Percentiles rank a stretch among this genome's conserved stretches.
These are phyloP conservation scores for Saccharum hybrid DNA, from an alignment of 202 grass and related monocot species.

Conservation along the genomic window DNA sequence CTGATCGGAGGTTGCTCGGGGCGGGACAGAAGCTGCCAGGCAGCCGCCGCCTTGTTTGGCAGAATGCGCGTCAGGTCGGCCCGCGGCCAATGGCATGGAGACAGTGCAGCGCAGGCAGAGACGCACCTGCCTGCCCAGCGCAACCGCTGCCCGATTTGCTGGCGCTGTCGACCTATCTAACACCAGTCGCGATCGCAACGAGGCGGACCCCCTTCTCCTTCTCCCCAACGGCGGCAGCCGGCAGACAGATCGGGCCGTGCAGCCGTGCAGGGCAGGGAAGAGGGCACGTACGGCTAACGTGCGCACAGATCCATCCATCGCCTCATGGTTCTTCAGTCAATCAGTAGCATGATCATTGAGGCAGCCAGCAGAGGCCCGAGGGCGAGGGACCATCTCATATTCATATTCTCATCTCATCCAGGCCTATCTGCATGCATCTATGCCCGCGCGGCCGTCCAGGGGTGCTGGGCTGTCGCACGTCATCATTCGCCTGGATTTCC, in stretches of 20 bases:
- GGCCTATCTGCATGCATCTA: not conserved
- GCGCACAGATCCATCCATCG: not conserved
- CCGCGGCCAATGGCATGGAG: not conserved
- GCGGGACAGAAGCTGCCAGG: not conserved
- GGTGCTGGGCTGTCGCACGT: constrained; percentile 17
- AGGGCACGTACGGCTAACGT: not conserved
- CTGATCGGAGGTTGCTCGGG: not conserved
- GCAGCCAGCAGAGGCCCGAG: no score
- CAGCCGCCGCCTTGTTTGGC: not conserved
- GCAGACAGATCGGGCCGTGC: no score
- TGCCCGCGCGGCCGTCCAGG: not conserved
- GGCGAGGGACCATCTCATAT: not conserved
- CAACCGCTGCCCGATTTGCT: no score
- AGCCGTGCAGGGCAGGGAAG: not conserved
- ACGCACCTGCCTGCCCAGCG: no score
- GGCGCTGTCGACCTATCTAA: not conserved
- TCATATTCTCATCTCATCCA: not conserved
- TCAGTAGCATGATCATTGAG: not conserved
- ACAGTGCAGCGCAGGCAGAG: not conserved
- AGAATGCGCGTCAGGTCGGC: not conserved
- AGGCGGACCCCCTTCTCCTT: no score
- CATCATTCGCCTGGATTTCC: constrained; percentile 33
- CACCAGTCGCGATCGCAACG: not conserved
- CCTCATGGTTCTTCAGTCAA: not conserved
- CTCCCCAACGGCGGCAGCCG: no score